Conservation (phyloP, 768 basidiomycete species). For the Russula compacta region DNA sequence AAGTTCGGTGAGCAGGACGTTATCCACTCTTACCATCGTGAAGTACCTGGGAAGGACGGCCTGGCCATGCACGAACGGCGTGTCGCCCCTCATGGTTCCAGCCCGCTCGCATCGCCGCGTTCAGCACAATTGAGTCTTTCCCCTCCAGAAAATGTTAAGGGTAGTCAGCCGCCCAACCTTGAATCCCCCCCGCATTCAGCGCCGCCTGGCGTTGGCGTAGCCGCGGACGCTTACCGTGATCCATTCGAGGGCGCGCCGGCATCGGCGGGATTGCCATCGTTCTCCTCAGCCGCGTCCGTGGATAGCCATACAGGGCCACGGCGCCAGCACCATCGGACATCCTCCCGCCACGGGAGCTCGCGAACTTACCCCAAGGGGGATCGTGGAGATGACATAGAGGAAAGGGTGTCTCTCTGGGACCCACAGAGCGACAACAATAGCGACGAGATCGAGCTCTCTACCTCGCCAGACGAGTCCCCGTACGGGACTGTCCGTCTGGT, state of each 20-base stretch:
- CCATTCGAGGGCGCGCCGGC: conserved; percentile 9
- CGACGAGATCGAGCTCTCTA: not conserved
- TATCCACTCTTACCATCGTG: conserved; percentile 66
- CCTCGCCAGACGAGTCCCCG: conserved; percentile 4
- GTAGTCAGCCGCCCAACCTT: not conserved
- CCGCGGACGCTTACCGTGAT: not conserved
- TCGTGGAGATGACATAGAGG: conserved; percentile 43
- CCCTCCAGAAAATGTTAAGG: not conserved
- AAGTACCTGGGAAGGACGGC: conserved; percentile 27
- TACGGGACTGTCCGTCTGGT: conserved; percentile 18
- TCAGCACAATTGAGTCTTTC: not conserved
- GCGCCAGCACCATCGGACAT: conserved; percentile 23
- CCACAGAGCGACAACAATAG: not conserved
- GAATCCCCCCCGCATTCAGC: conserved; percentile 3
- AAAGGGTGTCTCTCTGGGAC: conserved; percentile 45
- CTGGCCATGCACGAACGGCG: conserved; percentile 42
- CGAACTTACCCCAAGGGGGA: conserved; percentile 33
- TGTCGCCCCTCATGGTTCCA: not conserved
- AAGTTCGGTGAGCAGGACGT: conserved; percentile 70
- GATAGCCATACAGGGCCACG: not conserved
- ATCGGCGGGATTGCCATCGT: conserved; percentile 2
- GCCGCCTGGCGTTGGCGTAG: conserved; percentile 5
- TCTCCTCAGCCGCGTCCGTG: not conserved
- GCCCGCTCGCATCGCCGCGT: conserved; percentile 1
- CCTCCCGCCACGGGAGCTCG: conserved; percentile 34